Base-by-base conservation (phyloP, 1,139 yeast species). In the Yamadazyma pseudoaaseri region DNA sequence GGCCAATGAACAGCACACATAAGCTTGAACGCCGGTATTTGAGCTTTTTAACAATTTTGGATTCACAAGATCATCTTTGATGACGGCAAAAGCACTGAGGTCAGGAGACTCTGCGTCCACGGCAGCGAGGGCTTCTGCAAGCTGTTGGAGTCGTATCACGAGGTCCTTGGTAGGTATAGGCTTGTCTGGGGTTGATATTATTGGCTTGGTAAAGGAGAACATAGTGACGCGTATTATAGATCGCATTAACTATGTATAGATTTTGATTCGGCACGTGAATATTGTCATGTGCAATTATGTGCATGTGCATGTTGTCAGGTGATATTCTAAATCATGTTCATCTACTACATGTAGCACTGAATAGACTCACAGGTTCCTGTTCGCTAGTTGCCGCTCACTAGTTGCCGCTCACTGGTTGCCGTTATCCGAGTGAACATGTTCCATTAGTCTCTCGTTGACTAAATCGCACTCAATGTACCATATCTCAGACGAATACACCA, bases 11-110 rank as follows among this genome's bases (percentile, higher is more conserved):
- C 95, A 83, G 12, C 94, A 81, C 2, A 75, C 73, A 40, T 70
- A 77, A 0, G 90, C 80, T 45, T 81, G 84, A 3, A 89, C 80
- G 3, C 95, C 95, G 3, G 58, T 45, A 49, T 86, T 87, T 34
- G 76, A 64, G 49, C 83, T 83, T 26, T 62, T 67, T 7, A 85
- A 44, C 14, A 86, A 60, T 47, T 81, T 83, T 39, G 71, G 71
- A 45, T 76, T 75, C 5, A 74, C 65, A 29, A 89, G 62, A 32
- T 79, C 81, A 20, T 62, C 56, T 37, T 76, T 73, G 13, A 81
- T 59, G 5, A 47, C 41, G 22, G 73, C 65, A 25, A 81, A 52
- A 0, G 75, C 60, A 7, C 50, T 44, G 2, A 73, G 43, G 35
- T 81, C 75, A 13, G 74, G 70, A 20, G 63, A 60, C 20, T 80